Evolutionary conservation across 192 early-diverging fungal species (phyloP), one percentile per base, ranked within the genome.

Genomic region (Coemansia sp.): DNA sequence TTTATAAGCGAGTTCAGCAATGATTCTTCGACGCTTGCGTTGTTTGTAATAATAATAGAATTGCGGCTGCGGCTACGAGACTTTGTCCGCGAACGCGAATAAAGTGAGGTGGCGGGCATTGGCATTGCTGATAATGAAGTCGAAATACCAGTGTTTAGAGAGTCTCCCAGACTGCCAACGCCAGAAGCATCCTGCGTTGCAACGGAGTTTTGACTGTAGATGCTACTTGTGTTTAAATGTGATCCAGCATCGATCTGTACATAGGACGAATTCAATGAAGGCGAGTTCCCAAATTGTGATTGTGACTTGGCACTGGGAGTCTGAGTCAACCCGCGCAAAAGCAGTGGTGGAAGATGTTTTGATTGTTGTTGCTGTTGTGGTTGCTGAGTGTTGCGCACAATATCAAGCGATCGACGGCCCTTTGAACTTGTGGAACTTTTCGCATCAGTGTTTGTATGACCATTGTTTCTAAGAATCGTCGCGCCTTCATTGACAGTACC

Each of bases 41-140:
- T 66, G 59, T 54, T 36, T 4, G 19, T 10, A 22, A 33, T 24
- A 21, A 66, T 60, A 6, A 74, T 66, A 0, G 74, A 73, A 52
- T 67, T 72, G 64, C 79, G 79, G 20, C 66, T 68, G 30, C 74
- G 70, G 64, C 79, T 82, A 46, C 79, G 79, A 21, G 79, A 82
- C 68, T 74, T 76, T 70, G 79, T 70, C 61, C 79, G 79, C 3
- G 79, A 53, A 0, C 79, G 73, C 30, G 74, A 54, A 27, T 76
- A 42, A 51, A 76, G 57, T n/a, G 79, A 64, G 25, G 74, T 56
- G 1, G 67, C 57, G 5, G 78, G 57, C 31, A 59, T 59, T 5
- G 72, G 54, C 50, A 65, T 62, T 20, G 70, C 62, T 21, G 66
- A 71, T n/a, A 59, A 30, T 10, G 57, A 31, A 22, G 55, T 31